Evolutionary conservation across 1,139 yeast species (phyloP), one percentile per base, ranked within the genome.

Genomic region (Suhomyces guaymorum): DNA sequence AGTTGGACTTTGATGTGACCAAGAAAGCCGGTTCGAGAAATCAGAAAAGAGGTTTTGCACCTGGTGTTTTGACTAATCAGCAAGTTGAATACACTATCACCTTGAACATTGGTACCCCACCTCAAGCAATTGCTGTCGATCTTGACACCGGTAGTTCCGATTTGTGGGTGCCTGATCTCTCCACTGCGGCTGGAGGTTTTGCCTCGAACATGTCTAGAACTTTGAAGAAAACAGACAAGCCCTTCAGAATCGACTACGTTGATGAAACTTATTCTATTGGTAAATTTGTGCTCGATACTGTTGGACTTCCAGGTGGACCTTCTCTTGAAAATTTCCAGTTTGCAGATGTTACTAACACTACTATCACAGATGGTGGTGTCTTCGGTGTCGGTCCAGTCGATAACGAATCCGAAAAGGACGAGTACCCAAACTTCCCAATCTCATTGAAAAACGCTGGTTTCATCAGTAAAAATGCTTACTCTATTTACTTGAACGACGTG

Each of bases 401-500:
- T 12, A 35, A 30, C 21, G 56, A 51, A 37, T 13, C 43, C 7
- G 13, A 34, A 9, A 12, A 15, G 9, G 11, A 7, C 4, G 15
- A 33, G 9, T 57, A 57, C 42, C 37, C 39, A 15, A 43, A 43
- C 39, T 39, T 43, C 32, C 47, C 19, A 17, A 17, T 17, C 19
- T 17, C 39, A 7, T 36, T 40, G 22, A 40, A 36, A 27, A 14
- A 30, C 10, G 33, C 31, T 21, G 42, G 42, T 6, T 16, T 19
- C 23, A 34, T 40, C 15, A 13, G 22, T 13, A 24, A 29, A 9
- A 32, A 31, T 4, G 26, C 33, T 5, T 40, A 35, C 26, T 40
- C 44, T 2, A 32, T 66, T 30, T 78, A 72, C 55, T 65, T 80
- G 42, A 66, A 70, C 37, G 59, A 65, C 13, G 42, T 56, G 6